Conservation (phyloP, 75 land plant species). For the Larix kaempferi region DNA sequence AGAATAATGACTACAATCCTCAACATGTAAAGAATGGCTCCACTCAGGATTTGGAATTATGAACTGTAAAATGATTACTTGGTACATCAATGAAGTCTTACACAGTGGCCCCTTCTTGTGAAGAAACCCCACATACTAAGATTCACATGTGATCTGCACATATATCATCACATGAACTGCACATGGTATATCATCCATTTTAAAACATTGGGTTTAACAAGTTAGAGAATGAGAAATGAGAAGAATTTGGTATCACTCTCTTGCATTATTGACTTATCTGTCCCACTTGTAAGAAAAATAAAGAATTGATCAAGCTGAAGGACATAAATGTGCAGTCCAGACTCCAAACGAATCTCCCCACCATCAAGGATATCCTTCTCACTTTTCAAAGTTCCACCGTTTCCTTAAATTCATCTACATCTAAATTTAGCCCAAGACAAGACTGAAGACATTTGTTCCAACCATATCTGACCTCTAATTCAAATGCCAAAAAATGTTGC, state of each 20-base stretch:
- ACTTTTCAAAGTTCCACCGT: background rate
- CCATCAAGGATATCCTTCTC: conserved; percentile 14
- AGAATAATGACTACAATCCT: background rate
- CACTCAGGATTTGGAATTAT: background rate
- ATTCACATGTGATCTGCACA: too few species aligned
- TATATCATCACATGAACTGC: too few species aligned
- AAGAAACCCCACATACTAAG: background rate
- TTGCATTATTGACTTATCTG: conserved; percentile 4
- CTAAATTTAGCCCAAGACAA: background rate
- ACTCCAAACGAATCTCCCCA: background rate
- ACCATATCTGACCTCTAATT: too few species aligned
- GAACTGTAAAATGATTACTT: background rate
- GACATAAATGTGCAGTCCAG: background rate
- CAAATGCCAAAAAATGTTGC: too few species aligned
- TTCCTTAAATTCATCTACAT: background rate
- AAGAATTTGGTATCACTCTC: conserved; percentile 1
- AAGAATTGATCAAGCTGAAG: background rate
- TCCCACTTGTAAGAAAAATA: conserved; percentile 1
- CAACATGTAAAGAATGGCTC: background rate
- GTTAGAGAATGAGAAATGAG: conserved; percentile 2
- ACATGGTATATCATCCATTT: too few species aligned
- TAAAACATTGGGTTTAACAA: background rate
- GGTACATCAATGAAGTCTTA: background rate
- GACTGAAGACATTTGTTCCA: too few species aligned
- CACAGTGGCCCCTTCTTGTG: background rate